Conservation (phyloP, 2,329 filamentous ascomycete genomes). For the Neodidymelliopsis sp. region DNA sequence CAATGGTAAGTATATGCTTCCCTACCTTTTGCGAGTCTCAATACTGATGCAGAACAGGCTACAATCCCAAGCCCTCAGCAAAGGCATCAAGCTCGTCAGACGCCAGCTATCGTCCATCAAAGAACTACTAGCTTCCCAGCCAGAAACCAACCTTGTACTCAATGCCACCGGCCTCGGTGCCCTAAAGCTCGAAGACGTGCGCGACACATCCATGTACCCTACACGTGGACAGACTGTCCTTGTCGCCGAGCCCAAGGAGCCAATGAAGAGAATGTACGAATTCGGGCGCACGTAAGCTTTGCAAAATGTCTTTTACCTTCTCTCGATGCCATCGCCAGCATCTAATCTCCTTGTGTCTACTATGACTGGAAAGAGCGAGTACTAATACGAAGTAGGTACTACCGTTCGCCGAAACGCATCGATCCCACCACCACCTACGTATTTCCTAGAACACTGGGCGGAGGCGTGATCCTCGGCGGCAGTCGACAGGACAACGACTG, state of each 20-base stretch:
- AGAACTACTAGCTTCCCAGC: constrained; percentile 69
- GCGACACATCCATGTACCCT: constrained; percentile 76
- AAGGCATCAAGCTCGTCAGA: constrained; percentile 66
- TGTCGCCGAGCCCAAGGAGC: constrained; percentile 60
- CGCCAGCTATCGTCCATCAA: constrained; percentile 67
- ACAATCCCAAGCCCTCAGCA: constrained; percentile 72
- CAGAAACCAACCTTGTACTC: constrained; percentile 73
- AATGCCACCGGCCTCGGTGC: constrained; percentile 87
- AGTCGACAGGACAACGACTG: constrained; percentile 82
- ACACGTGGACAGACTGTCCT: constrained; percentile 82
- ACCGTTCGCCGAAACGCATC: constrained; percentile 53
- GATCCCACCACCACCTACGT: constrained; percentile 55
- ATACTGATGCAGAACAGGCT: constrained; percentile 34
- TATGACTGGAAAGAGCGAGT: too few species aligned
- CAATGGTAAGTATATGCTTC: constrained; percentile 37
- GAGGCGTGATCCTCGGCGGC: constrained; percentile 84
- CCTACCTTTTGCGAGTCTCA: not conserved
- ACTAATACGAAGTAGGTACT: constrained; percentile 31
- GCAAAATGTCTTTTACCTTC: not conserved
- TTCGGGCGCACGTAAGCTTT: constrained; percentile 17
- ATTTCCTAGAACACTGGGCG: constrained; percentile 61
- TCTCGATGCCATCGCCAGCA: constrained; percentile 19
- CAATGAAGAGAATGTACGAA: constrained; percentile 51
- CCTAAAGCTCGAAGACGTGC: constrained; percentile 79
- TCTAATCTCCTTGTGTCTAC: not conserved